phyloP scores from a whole-genome alignment of 352 stramenopile genomes.

The Saprolegnia parasitica region DNA sequence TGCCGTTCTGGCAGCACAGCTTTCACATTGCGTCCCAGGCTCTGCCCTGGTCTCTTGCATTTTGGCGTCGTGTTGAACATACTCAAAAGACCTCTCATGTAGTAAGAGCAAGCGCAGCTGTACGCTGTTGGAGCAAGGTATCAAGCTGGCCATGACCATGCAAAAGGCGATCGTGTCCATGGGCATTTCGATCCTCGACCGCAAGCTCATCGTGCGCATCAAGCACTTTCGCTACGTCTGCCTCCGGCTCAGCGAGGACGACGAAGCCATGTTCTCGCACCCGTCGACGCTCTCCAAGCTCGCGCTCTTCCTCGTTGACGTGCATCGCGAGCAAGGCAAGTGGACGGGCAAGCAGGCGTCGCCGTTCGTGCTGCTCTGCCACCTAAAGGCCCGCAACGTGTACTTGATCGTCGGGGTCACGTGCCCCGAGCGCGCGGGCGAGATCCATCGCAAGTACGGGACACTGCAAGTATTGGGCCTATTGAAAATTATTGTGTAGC shows the following conservation, averaged over 20 bases:
- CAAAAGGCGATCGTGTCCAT: constrained; percentile 93
- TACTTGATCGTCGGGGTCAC: constrained; percentile 95
- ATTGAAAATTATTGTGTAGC: too few relatives aligned
- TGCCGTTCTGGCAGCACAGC: constrained; percentile 65
- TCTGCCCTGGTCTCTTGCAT: constrained; percentile 46
- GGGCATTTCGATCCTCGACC: constrained; percentile 93
- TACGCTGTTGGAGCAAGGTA: constrained; percentile 87
- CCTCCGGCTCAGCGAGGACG: constrained; percentile 77
- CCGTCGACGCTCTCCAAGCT: constrained; percentile 91
- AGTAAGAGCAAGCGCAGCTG: constrained; percentile 38
- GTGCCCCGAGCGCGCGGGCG: constrained; percentile 82
- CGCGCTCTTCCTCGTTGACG: constrained; percentile 92
- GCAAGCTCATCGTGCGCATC: constrained; percentile 90
- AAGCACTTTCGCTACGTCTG: constrained; percentile 98
- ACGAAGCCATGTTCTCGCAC: constrained; percentile 90
- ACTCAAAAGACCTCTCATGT: neutral
- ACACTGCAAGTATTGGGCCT: too few relatives aligned
- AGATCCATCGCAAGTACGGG: constrained; percentile 88
- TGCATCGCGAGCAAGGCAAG: constrained; percentile 93
- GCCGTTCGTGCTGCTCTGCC: constrained; percentile 70
- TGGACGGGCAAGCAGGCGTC: constrained; percentile 86
- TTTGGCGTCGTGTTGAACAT: too few relatives aligned
- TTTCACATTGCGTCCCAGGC: constrained; percentile 73
- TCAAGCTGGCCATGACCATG: constrained; percentile 93
- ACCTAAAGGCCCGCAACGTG: constrained; percentile 86